Evolutionary conservation across 1,284 basidiomycete species (phyloP), one percentile per base, ranked within the genome.

Genomic region (Phenoliferia sp.): DNA sequence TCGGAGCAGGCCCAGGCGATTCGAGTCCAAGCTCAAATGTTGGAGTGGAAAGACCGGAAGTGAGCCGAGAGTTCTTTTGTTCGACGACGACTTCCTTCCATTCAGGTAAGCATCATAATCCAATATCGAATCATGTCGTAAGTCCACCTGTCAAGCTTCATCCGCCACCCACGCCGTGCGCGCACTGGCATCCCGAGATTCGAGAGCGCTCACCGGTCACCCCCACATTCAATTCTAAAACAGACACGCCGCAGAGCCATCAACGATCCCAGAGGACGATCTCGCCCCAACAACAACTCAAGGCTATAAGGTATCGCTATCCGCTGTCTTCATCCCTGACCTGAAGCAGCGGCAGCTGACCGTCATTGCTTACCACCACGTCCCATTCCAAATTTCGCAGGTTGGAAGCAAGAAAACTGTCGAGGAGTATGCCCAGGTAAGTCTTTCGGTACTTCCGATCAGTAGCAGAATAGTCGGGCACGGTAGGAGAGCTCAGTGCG

Each of bases 401-500:
- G 73, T 81, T 66, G 79, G 78, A 0, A 75, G 80, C 69, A 72
- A 73, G 67, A 84, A 82, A 77, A 81, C 81, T 2, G 76, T 85
- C 19, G 82, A 80, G 26, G 83, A 85, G 75, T 82, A 84, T 64
- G 80, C 82, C 22, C 78, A 79, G 62, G 78, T 80, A 17, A 78
- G 80, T 1, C 28, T 19, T 29, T 26, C 22, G 31, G 15, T 10
- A 15, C 9, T 57, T 29, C 5, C 52, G 26, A n/a, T 52, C 48
- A 7, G 48, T 6, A 6, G 48, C 22, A 22, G 12, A 22, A 22
- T 22, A 22, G 22, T 12, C 12, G 39, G 39, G 39, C 12, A 22
- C 39, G 12, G 12, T 22, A 22, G 12, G 12, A 44, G 39, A 12
- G 12, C 39, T 12, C 12, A 12, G 39, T 44, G 39, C 22, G 22